phyloP scores from a whole-genome alignment of 2,329 filamentous ascomycete genomes.

The Colletotrichum graminicola region DNA sequence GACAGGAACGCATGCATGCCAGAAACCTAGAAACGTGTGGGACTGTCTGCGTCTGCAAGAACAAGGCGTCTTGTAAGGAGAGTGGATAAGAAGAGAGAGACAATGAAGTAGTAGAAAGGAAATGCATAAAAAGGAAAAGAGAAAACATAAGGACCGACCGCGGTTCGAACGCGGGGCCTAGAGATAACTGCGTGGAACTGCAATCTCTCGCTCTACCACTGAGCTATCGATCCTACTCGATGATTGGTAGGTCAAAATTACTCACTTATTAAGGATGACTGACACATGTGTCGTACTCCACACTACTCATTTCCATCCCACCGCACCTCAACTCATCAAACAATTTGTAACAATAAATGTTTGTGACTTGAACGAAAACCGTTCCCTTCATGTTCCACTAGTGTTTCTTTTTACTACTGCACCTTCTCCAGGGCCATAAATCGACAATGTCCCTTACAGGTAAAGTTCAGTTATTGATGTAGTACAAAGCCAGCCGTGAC shows the following conservation, averaged over 20 bases:
- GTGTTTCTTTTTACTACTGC: too few relatives aligned
- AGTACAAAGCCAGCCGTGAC: background rate
- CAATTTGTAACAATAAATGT: background rate
- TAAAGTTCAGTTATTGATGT: background rate
- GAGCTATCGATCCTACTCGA: constrained; percentile 36
- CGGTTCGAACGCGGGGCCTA: constrained; percentile 39
- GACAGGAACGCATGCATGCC: background rate
- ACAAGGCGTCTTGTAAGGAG: too few relatives aligned
- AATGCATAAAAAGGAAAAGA: too few relatives aligned
- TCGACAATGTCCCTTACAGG: background rate
- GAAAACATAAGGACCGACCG: constrained; percentile 27
- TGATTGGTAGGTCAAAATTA: fast-evolving
- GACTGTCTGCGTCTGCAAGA: background rate
- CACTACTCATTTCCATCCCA: background rate
- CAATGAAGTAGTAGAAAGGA: too few relatives aligned
- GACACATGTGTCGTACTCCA: fast-evolving
- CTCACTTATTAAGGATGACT: background rate
- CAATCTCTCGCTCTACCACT: constrained; percentile 40
- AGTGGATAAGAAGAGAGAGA: background rate
- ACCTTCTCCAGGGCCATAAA: background rate
- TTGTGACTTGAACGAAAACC: background rate
- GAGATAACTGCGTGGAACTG: constrained; percentile 33
- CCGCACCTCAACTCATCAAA: background rate
- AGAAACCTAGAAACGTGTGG: background rate
- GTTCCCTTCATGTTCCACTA: background rate